Base-by-base conservation (phyloP, 306 rosid species). In the Corylus avellana region DNA sequence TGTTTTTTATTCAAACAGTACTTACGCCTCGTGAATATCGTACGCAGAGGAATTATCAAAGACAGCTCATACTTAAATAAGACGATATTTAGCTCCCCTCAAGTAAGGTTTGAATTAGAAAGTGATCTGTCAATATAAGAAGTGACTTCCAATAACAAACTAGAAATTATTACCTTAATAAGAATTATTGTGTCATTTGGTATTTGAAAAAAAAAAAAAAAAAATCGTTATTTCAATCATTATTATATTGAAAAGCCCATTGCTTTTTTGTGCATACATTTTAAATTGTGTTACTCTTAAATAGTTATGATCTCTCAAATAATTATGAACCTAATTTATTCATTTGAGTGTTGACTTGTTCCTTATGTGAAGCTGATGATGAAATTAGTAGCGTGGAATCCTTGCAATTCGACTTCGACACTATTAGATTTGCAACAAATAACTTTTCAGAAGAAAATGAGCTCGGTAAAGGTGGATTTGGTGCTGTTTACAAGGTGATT, bases 391-490 rank as follows among this genome's bases (percentile, higher is more conserved):
- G 20, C 2, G 61, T 53, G 6, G 77, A 83, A 46, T 73, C 82
- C 8, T 32, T 79, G 61, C 82, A 76, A 39, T 82, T 73, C n/a
- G 37, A 56, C 46, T 85, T 82, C n/a, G 55, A 18, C 27, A 80
- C 77, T 48, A 85, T 88, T 16, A 59, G 49, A 68, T 57, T n/a
- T 5, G 87, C 84, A 3, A 83, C 85, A 0, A 18, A 83, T 50
- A 32, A 78, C 27, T 85, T 87, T 68, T 80, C 82, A 2, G 71
- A 80, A 3, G 80, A 35, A 55, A 83, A 88, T 29, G 85, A 80
- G 32, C 80, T 85, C 13, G 87, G 91, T 13, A 49, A 83, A 51
- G 87, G 91, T 29, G 87, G 91, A 50, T 85, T 88, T 69, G 89
- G 85, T 25, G 56, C 55, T 35, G 87, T 85, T 57, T 88, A 83